Percentiles rank a stretch among this genome's conserved stretches.
Conservation (phyloP, 768 basidiomycete genomes). For the Mycena latifolia region DNA sequence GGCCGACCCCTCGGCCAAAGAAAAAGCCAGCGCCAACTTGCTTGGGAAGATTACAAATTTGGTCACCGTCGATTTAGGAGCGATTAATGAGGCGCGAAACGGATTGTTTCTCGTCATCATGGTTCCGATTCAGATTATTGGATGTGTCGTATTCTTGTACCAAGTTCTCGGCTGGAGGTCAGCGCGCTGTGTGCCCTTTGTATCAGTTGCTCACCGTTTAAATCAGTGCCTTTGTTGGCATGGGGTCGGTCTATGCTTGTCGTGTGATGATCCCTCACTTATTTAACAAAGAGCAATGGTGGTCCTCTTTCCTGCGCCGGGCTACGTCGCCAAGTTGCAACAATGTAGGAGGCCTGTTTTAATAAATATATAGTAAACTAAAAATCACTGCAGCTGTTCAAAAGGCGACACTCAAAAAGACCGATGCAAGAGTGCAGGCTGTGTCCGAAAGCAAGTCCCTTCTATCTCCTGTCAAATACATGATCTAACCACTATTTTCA, state of each 20-base stretch:
- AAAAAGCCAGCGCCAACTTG: conserved; percentile 54
- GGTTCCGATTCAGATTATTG: conserved; percentile 53
- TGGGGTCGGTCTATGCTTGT: conserved; percentile 57
- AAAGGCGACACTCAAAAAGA: conserved; percentile 62
- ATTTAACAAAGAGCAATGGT: conserved; percentile 23
- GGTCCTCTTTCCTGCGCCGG: conserved; percentile 66
- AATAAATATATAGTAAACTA: neutral
- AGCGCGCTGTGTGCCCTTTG: neutral
- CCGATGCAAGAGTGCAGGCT: conserved; percentile 71
- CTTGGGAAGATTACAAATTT: conserved; percentile 84
- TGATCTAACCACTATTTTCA: conserved; percentile 39
- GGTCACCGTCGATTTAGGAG: conserved; percentile 69
- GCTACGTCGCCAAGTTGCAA: conserved; percentile 61
- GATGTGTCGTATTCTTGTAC: conserved; percentile 59
- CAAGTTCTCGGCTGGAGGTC: conserved; percentile 64
- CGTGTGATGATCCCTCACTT: conserved; percentile 15
- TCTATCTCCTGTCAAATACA: conserved; percentile 34
- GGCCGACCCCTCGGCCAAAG: neutral
- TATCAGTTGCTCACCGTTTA: neutral
- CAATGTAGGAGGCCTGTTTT: conserved; percentile 41
- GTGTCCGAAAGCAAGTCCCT: conserved; percentile 67
- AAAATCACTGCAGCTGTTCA: conserved; percentile 49
- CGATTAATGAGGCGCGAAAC: conserved; percentile 23
- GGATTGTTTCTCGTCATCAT: conserved; percentile 18
- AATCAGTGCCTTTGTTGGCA: conserved; percentile 67